A percentile compares a stretch with the other conserved stretches of the same genome.
phyloP scores from a whole-genome alignment of 2,329 filamentous ascomycete genomes.

The Monosporascus ibericus region DNA sequence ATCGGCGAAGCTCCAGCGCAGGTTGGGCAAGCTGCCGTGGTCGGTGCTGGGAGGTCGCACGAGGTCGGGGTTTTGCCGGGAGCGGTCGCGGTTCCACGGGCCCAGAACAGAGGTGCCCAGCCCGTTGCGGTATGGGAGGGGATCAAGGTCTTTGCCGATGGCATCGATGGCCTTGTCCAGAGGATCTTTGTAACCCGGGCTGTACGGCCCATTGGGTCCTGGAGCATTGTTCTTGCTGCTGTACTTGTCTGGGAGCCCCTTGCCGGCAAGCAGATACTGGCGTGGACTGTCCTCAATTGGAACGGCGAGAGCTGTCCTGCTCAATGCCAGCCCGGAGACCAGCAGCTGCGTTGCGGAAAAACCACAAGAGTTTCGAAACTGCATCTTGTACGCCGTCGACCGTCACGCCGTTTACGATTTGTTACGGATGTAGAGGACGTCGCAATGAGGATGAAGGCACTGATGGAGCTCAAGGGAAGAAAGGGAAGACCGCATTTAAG shows the following conservation, averaged over 20 bases:
- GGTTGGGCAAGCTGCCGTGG: conserved; percentile 62
- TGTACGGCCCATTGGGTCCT: conserved; percentile 41
- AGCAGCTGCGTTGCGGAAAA: conserved; percentile 16
- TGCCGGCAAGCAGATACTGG: conserved; percentile 46
- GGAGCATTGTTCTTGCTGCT: conserved; percentile 28
- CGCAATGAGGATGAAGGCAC: too few relatives aligned
- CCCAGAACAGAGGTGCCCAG: conserved; percentile 61
- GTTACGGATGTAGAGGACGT: too few relatives aligned
- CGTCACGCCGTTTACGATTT: not conserved
- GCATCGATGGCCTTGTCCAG: conserved; percentile 58
- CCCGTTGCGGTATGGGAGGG: conserved; percentile 59
- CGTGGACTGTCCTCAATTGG: conserved; percentile 44
- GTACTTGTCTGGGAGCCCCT: conserved; percentile 38
- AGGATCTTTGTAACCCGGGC: conserved; percentile 52
- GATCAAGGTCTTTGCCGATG: conserved; percentile 53
- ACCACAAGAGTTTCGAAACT: conserved; percentile 8
- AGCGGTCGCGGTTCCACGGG: conserved; percentile 62
- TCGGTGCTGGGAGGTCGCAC: conserved; percentile 69
- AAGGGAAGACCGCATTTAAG: too few relatives aligned
- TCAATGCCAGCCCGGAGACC: conserved; percentile 18
- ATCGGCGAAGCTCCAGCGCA: conserved; percentile 66
- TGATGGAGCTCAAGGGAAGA: too few relatives aligned
- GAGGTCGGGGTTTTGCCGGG: conserved; percentile 65
- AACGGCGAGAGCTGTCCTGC: conserved; percentile 18
- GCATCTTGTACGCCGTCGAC: conserved; percentile 16